Percentiles rank a stretch among this genome's conserved stretches.
Evolutionary conservation across 140 eudicot species (phyloP).

Genomic region (Anethum foeniculum): DNA sequence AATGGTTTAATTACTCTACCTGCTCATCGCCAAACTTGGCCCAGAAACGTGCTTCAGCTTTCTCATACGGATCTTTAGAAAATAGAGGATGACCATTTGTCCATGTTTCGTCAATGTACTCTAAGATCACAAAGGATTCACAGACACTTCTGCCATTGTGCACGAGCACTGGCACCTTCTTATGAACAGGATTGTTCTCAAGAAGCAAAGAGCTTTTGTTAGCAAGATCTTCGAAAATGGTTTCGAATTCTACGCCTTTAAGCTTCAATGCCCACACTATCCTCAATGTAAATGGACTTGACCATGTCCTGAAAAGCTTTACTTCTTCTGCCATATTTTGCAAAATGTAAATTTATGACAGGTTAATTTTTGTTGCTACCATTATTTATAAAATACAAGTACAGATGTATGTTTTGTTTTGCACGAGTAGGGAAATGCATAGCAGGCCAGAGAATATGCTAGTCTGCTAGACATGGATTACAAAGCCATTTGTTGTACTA

Average conservation of each 20-base stretch:
- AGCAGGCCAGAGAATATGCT: slow-evolving; percentile 1
- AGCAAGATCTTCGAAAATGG: slow-evolving; percentile 44
- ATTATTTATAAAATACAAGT: neutral
- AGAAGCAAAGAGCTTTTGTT: slow-evolving; percentile 48
- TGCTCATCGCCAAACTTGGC: slow-evolving; percentile 41
- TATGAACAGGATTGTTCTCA: slow-evolving; percentile 48
- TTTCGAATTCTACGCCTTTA: slow-evolving; percentile 50
- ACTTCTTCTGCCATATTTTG: slow-evolving; percentile 39
- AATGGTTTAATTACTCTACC: slow-evolving; percentile 24
- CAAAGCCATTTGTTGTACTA: neutral
- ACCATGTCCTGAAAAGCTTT: slow-evolving; percentile 60
- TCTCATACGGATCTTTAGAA: slow-evolving; percentile 50
- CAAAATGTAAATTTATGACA: neutral
- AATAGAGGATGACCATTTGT: slow-evolving; percentile 28
- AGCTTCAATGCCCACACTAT: slow-evolving; percentile 54
- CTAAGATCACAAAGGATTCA: slow-evolving; percentile 56
- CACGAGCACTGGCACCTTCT: slow-evolving; percentile 56
- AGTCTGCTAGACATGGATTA: neutral
- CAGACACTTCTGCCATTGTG: slow-evolving; percentile 53
- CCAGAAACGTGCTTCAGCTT: slow-evolving; percentile 64
- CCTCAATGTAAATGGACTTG: slow-evolving; percentile 54
- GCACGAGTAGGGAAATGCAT: neutral
- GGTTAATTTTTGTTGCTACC: neutral
- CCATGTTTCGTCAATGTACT: slow-evolving; percentile 65
- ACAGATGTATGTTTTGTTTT: neutral